These are phyloP conservation scores for Alternaria angustiovoidea DNA, from an alignment of 2,329 filamentous ascomycete genomes.

Conservation along the genomic window DNA sequence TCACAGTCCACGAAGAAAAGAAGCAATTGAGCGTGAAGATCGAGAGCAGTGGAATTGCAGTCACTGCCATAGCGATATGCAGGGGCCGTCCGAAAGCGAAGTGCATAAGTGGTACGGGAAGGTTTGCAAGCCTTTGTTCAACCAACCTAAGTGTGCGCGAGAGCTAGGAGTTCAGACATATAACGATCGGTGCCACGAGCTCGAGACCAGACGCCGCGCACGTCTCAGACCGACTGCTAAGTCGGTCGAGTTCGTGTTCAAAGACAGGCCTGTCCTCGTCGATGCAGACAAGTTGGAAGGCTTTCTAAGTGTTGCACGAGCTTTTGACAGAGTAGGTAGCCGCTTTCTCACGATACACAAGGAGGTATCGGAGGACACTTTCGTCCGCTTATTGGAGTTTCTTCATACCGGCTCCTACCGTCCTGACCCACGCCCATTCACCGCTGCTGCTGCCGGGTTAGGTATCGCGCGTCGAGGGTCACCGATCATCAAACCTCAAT, in stretches of 20 bases:
- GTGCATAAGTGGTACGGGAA: constrained; percentile 45
- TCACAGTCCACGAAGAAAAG: constrained; percentile 5
- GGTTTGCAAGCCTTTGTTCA: constrained; percentile 43
- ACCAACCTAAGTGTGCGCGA: constrained; percentile 28
- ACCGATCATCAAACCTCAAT: constrained; percentile 32
- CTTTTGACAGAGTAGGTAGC: constrained; percentile 36
- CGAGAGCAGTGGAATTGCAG: constrained; percentile 35
- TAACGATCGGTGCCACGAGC: constrained; percentile 33
- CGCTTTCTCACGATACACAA: constrained; percentile 43
- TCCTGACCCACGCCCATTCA: constrained; percentile 25
- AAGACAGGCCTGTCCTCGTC: constrained; percentile 45
- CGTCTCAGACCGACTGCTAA: constrained; percentile 40
- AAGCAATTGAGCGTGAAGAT: constrained; percentile 1
- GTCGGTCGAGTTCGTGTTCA: constrained; percentile 51
- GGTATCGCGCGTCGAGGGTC: constrained; percentile 24
- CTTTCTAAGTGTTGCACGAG: constrained; percentile 41
- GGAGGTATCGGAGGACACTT: constrained; percentile 35
- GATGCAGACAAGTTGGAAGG: constrained; percentile 36
- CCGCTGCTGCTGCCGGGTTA: constrained; percentile 10
- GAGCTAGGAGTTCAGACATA: constrained; percentile 39
- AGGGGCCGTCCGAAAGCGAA: constrained; percentile 24
- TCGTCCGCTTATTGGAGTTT: constrained; percentile 48
- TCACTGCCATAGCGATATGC: constrained; percentile 31
- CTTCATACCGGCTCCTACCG: constrained; percentile 34
- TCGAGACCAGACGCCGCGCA: constrained; percentile 41